A percentile compares a stretch with the other conserved stretches of the same genome.
Conservation (phyloP, 805 yeast genomes). For the Lipomyces sp. region DNA sequence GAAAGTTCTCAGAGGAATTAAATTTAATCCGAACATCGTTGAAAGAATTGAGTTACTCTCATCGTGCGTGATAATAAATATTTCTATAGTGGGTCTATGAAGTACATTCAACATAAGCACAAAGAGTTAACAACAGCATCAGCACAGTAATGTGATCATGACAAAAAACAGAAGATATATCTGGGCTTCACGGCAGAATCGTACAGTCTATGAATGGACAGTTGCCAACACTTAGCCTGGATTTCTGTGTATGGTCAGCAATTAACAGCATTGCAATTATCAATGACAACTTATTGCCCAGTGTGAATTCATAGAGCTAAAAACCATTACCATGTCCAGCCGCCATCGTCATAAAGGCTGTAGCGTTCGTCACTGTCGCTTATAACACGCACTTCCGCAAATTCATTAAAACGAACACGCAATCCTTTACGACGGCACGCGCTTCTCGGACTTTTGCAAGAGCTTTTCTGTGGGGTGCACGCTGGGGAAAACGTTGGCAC, state of each 20-base stretch:
- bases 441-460: not conserved
- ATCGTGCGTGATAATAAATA: not conserved
- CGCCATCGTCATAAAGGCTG: not conserved
- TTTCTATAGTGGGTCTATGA: not conserved
- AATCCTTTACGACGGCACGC: not conserved
- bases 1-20: not conserved
- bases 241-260: no score
- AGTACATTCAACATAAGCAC: not conserved
- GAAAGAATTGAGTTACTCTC: no score
- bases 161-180: not conserved
- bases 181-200: not conserved
- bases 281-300: not conserved
- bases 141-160: not conserved
- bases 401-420: slow-evolving; percentile 8
- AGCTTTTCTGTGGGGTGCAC: not conserved
- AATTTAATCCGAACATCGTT: not conserved
- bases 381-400: slow-evolving; percentile 5
- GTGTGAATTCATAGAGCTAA: not conserved
- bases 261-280: not conserved
- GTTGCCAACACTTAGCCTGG: no score
- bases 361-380: not conserved
- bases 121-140: not conserved
- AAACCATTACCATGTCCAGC: not conserved
- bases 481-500: not conserved
- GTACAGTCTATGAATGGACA: no score